These are phyloP conservation scores for Penicillium angulare DNA, from an alignment of 495 filamentous ascomycete genomes.

Conservation along the genomic window DNA sequence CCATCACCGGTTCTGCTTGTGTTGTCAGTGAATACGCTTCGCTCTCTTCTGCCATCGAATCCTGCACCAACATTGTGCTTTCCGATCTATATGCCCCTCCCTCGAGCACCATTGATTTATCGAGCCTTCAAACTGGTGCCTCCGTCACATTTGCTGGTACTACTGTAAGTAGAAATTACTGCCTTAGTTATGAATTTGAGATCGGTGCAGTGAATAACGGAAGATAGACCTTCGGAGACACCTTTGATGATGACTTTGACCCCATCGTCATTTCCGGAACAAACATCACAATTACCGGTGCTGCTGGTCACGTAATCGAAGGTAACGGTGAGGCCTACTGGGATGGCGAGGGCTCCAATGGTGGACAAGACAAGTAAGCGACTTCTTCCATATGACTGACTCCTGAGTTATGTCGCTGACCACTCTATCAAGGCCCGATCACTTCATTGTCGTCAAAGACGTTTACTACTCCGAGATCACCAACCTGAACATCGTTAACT, in stretches of 20 bases:
- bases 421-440: constrained; percentile 34
- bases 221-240: constrained; percentile 27
- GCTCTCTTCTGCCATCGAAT: constrained; percentile 42
- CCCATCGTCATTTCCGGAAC: constrained; percentile 50
- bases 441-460: constrained; percentile 46
- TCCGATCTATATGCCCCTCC: constrained; percentile 48
- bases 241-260: constrained; percentile 50
- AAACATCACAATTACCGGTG: constrained; percentile 44
- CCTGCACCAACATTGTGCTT: constrained; percentile 51
- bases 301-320: constrained; percentile 39
- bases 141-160: constrained; percentile 47
- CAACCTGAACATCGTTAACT: constrained; percentile 52
- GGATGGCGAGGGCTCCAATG: constrained; percentile 53
- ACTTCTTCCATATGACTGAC: constrained; percentile 31
- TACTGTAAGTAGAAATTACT: constrained; percentile 37
- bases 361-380: constrained; percentile 57
- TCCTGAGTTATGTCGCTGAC: constrained; percentile 35
- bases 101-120: constrained; percentile 51
- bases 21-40: constrained; percentile 42
- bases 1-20: constrained; percentile 30
- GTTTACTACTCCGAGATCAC: constrained; percentile 44
- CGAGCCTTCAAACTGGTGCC: constrained; percentile 38
- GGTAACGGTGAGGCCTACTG: constrained; percentile 47
- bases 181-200: neutral
- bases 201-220: too few relatives aligned